Conservation (phyloP, 1,139 yeast genomes). For the Saccharomyces hybrid region DNA sequence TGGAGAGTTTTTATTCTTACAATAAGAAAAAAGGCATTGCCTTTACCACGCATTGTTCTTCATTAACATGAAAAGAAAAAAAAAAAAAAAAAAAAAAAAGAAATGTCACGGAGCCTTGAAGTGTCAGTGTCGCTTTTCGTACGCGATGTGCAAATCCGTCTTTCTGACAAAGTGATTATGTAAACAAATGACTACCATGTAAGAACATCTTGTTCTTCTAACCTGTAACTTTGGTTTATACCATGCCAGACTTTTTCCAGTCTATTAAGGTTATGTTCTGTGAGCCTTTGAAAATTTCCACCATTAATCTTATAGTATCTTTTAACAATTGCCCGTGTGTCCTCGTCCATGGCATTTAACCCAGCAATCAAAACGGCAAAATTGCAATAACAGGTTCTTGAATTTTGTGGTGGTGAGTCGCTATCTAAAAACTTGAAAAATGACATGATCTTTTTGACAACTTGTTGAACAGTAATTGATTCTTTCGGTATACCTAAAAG, state of each 20-base stretch:
- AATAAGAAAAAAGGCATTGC: too few relatives aligned
- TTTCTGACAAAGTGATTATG: not conserved
- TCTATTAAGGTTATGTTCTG: conserved; percentile 30
- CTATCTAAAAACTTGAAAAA: conserved; percentile 36
- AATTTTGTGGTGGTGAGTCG: conserved; percentile 30
- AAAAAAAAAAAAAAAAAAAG: not conserved
- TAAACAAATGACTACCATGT: conserved; percentile 24
- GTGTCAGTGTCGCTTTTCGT: not conserved
- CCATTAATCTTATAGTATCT: conserved; percentile 31
- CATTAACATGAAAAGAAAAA: not conserved
- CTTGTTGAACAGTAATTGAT: conserved; percentile 46
- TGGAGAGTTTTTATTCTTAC: not conserved
- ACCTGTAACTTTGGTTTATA: conserved; percentile 17
- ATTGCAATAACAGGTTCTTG: conserved; percentile 41
- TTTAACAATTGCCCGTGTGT: conserved; percentile 40
- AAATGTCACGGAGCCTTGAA: not conserved
- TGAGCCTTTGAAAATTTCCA: conserved; percentile 26
- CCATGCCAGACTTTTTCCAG: conserved; percentile 32
- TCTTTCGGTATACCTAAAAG: conserved; percentile 42
- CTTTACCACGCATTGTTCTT: too few relatives aligned
- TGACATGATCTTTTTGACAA: conserved; percentile 40
- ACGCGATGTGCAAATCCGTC: not conserved
- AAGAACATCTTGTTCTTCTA: conserved; percentile 30
- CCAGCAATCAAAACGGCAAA: conserved; percentile 64
- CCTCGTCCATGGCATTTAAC: conserved; percentile 40